Percentiles rank a stretch among this genome's conserved stretches.
phyloP scores from a whole-genome alignment of 371 early-diverging fungal genomes.

The Thermomucor indicae-seudaticae region DNA sequence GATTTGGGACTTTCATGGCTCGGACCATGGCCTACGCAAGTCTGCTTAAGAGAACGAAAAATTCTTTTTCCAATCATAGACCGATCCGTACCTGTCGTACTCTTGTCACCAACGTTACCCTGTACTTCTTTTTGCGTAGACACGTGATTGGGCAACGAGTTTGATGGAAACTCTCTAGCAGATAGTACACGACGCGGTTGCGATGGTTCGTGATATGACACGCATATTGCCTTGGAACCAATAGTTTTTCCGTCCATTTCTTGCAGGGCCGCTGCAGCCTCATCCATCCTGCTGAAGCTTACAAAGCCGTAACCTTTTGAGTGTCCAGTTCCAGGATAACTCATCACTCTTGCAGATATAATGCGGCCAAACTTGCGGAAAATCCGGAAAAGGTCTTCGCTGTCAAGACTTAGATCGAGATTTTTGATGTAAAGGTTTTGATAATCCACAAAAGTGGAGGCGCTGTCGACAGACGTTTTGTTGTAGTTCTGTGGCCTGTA shows the following conservation, averaged over 20 bases:
- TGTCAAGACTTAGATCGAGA: slow-evolving; percentile 27
- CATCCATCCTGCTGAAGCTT: slow-evolving; percentile 33
- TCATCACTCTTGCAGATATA: slow-evolving; percentile 37
- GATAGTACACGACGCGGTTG: slow-evolving; percentile 29
- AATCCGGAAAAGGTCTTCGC: slow-evolving; percentile 30
- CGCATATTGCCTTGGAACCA: slow-evolving; percentile 24
- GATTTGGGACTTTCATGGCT: too few relatives aligned
- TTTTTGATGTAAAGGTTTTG: slow-evolving; percentile 40
- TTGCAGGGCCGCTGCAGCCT: slow-evolving; percentile 33
- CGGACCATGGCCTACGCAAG: too few relatives aligned
- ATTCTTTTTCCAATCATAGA: too few relatives aligned
- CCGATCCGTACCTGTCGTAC: too few relatives aligned
- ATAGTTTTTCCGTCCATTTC: slow-evolving; percentile 31
- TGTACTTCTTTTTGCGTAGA: too few relatives aligned
- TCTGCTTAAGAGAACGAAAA: too few relatives aligned
- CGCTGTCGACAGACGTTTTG: too few relatives aligned
- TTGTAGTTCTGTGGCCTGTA: too few relatives aligned
- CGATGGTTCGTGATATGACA: slow-evolving; percentile 45
- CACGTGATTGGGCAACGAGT: slow-evolving; percentile 1
- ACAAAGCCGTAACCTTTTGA: slow-evolving; percentile 45
- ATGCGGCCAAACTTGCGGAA: slow-evolving; percentile 38
- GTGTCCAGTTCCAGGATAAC: slow-evolving; percentile 32
- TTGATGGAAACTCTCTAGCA: slow-evolving; percentile 10
- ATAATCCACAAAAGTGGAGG: slow-evolving; percentile 22
- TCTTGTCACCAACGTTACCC: too few relatives aligned